Evolutionary conservation across 306 rosid species (phyloP).

Genomic region (Vicia sativa): DNA sequence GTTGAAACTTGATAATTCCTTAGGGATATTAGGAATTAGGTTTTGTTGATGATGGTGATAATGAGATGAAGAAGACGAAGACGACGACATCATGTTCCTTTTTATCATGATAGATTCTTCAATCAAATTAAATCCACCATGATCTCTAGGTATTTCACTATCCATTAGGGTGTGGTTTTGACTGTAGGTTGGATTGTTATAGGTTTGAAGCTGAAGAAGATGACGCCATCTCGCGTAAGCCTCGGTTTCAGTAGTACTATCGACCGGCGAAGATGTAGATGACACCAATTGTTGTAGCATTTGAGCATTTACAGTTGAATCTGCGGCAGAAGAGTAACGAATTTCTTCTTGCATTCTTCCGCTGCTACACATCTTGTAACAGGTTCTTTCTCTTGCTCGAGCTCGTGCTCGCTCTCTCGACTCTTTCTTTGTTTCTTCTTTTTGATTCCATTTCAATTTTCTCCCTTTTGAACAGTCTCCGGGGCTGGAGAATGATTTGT

Average conservation of each 20-base stretch:
- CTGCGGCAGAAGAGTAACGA: conserved; percentile 30
- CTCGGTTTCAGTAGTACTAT: conserved; percentile 28
- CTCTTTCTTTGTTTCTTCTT: conserved; percentile 44
- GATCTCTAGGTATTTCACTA: conserved; percentile 28
- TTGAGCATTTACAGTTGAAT: conserved; percentile 1
- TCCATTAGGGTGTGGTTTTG: not conserved
- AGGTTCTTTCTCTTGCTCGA: conserved; percentile 81
- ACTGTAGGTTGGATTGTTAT: conserved; percentile 20
- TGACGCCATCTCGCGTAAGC: conserved; percentile 37
- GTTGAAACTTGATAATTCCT: conserved; percentile 41
- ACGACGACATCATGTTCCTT: conserved; percentile 45
- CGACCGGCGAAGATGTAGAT: conserved; percentile 20
- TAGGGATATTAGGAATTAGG: conserved; percentile 44
- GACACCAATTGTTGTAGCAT: conserved; percentile 45
- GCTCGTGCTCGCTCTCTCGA: conserved; percentile 77
- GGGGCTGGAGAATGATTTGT: conserved; percentile 17
- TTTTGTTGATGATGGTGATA: conserved; percentile 36
- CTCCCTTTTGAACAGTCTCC: conserved; percentile 30
- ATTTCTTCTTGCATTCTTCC: conserved; percentile 6
- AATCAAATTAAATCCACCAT: conserved; percentile 30
- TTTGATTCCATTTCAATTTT: conserved; percentile 42
- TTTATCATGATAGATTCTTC: conserved; percentile 51
- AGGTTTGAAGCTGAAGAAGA: conserved; percentile 32
- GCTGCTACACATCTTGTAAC: conserved; percentile 47
- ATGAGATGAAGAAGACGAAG: conserved; percentile 21